Percentiles rank a stretch among this genome's conserved stretches.
Conservation (phyloP, 1,284 basidiomycete genomes). For the Pseudozyma sp. region DNA sequence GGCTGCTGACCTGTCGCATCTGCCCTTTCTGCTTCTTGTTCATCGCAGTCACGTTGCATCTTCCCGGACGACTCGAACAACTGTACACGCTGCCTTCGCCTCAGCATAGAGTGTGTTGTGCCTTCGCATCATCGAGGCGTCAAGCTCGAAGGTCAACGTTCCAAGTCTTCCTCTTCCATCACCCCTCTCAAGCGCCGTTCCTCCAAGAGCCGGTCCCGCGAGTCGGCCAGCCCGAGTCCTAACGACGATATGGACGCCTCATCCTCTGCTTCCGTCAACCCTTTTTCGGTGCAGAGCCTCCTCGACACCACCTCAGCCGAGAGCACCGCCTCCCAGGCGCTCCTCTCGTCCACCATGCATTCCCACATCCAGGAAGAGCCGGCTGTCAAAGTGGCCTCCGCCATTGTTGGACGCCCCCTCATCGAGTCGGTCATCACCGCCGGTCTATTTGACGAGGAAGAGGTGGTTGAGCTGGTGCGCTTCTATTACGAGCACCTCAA, state of each 20-base stretch:
- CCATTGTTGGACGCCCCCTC: conserved; percentile 33
- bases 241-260: conserved; percentile 32
- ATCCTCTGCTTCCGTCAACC: conserved; percentile 27
- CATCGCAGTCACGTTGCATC: conserved; percentile 44
- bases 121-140: conserved; percentile 49
- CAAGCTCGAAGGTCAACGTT: conserved; percentile 35
- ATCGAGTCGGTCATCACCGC: conserved; percentile 49
- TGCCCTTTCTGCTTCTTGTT: background rate
- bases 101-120: conserved; percentile 41
- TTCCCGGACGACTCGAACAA: conserved; percentile 40
- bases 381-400: conserved; percentile 40
- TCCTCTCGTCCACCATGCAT: conserved; percentile 48
- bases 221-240: conserved; percentile 33
- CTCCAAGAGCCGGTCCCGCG: conserved; percentile 25
- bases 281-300: conserved; percentile 49
- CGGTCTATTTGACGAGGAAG: conserved; percentile 45
- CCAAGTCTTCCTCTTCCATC: conserved; percentile 10
- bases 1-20: background rate
- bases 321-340: conserved; percentile 40
- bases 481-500: conserved; percentile 56
- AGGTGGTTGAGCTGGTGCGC: conserved; percentile 37
- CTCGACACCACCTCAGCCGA: conserved; percentile 49
- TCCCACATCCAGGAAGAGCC: conserved; percentile 48
- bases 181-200: conserved; percentile 20
- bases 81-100: conserved; percentile 46